Base-by-base conservation (phyloP, 768 basidiomycete genomes). In the Suillus decipiens region DNA sequence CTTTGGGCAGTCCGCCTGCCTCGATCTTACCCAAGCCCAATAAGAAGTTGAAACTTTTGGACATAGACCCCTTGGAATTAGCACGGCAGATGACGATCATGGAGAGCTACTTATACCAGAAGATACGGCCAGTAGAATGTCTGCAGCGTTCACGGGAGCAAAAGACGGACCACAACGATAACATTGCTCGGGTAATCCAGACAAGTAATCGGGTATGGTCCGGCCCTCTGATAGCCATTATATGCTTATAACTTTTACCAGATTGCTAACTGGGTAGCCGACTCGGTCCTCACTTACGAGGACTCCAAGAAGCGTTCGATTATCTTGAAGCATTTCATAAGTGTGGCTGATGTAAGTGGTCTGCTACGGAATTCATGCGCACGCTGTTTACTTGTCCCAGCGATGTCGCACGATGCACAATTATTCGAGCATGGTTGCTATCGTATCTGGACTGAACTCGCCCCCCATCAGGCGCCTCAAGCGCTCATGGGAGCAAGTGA, bases 351-450 rank as follows among this genome's bases (percentile, higher is more conserved):
- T 66, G 96, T 96, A 64, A 73, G 93, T 81, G 1, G 43, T 34
- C 28, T 36, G 10, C 36, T 62, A 14, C 33, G 48, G 14, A 36
- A 54, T 39, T 31, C 33, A 34, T 22, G 51, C 42, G 33, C 50
- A 58, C 53, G 61, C 62, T 42, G 34, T 48, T 63, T 34, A 71
- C 59, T 65, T 19, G 54, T 60, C n/a, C 66, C 66, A 98, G 96
- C 92, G 93, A 36, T 96, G 96, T 74, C 91, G 93, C 53, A 75
- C 77, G 19, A 78, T 98, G 67, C 92, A 96, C 74, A 99, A 99
- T 77, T 98, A 94, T 77, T 96, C 95, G 22, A 92, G 89, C n/a
- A 93, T 99, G 89, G 93, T 95, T 63, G 95, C 95, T 39, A 92
- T 99, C 61, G 89, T 95, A 42, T 96, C 96, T 15, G 96, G 95